Base-by-base conservation (phyloP, 352 stramenopile species). In the Pelagophyceae sp. region DNA sequence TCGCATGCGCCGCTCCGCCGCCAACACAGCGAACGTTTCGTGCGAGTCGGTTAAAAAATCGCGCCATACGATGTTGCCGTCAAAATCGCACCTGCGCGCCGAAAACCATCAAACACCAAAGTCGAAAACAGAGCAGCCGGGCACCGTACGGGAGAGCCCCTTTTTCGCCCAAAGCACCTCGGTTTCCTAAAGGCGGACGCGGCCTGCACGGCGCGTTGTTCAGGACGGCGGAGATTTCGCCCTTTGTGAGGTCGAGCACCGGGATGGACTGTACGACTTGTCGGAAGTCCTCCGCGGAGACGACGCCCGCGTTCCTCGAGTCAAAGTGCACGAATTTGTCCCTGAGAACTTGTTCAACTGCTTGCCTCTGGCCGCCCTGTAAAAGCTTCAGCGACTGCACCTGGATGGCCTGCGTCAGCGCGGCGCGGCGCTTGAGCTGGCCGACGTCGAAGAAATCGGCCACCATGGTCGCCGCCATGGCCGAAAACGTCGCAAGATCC, bases 401-500 rank as follows among this genome's bases (percentile, higher is more conserved):
- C 11, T 23, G 31, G 15, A 58, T 37, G 2, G 33, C 17, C 2
- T 58, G 19, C 35, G 35, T 31, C 17, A 74, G 67, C 15, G 33
- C 2, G 20, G 11, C 31, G 2, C 67, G 33, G 25, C n/a, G 11
- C 38, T 58, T 51, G 38, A 58, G 11, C 27, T 74, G 25, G 15
- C 0, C n/a, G 25, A 74, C 67, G 38, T 74, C 67, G 38, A 74
- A 58, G 38, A 74, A 58, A 37, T 74, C 67, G 17, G 67, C 67
- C 35, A 74, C 58, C 35, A 74, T 51, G 17, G 17, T 35, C 35
- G 67, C 31, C 2, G 67, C 67, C 2, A 23, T 17, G 23, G 67
- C 67, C 2, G 35, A 11, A 37, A 74, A 74, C 33, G 1, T 6
- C 11, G 31, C 31, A 20, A 50, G 20, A 27, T 58, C 35, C 17